phyloP scores from a whole-genome alignment of 306 rosid species.

The Lagenaria siceraria region DNA sequence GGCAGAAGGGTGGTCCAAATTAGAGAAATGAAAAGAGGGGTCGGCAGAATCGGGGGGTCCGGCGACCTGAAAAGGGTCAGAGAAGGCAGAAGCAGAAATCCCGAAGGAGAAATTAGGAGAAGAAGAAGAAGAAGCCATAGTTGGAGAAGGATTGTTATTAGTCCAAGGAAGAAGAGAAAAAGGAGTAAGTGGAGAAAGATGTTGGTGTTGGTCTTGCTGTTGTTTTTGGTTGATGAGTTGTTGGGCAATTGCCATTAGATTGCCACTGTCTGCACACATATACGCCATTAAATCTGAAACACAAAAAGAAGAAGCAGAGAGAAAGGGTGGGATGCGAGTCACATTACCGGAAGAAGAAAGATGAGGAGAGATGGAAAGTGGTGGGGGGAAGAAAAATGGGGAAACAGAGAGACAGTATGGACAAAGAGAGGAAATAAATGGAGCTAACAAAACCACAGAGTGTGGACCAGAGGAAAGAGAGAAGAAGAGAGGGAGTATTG shows the following conservation, averaged over 20 bases:
- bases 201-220: slow-evolving; percentile 40
- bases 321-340: background rate
- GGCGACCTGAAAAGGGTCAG: slow-evolving; percentile 65
- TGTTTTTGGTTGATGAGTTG: slow-evolving; percentile 86
- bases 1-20: slow-evolving; percentile 38
- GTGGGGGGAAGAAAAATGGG: no score
- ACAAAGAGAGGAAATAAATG: background rate
- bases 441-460: background rate
- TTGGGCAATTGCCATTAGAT: slow-evolving; percentile 95
- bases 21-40: slow-evolving; percentile 44
- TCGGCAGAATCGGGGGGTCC: slow-evolving; percentile 8
- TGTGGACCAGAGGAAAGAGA: background rate
- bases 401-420: no score
- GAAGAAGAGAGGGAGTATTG: background rate
- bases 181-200: slow-evolving; percentile 18
- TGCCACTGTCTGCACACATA: slow-evolving; percentile 90
- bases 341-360: slow-evolving; percentile 2
- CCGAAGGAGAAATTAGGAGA: slow-evolving; percentile 28
- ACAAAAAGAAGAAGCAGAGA: no score
- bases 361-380: background rate
- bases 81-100: slow-evolving; percentile 24
- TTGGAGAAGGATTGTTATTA: background rate
- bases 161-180: slow-evolving; percentile 51
- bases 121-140: background rate
- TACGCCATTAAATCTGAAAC: slow-evolving; percentile 42